phyloP scores from a whole-genome alignment of 306 rosid species.

The Malus domestica region ASM211411v1 NC_041803.1:6666001-6666500 shows the following conservation, averaged over 20 bases:
- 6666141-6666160: slow-evolving; percentile 34
- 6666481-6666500: background rate
- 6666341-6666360: too few relatives aligned
- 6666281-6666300: too few relatives aligned
- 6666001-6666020: background rate
- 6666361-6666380: background rate
- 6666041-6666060: slow-evolving; percentile 8
- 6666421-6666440: too few relatives aligned
- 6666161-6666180: slow-evolving; percentile 23
- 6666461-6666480: background rate
- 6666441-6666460: too few relatives aligned
- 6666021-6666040: slow-evolving; percentile 18
- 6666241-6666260: too few relatives aligned
- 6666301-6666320: background rate
- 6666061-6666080: slow-evolving; percentile 25
- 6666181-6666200: background rate
- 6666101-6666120: slow-evolving; percentile 9
- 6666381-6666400: background rate
- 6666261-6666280: too few relatives aligned
- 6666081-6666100: slow-evolving; percentile 35
- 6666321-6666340: too few relatives aligned
- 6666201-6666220: background rate
- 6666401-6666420: too few relatives aligned
- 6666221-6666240: too few relatives aligned
- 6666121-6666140: background rate